Percentiles rank a stretch among this genome's conserved stretches.
Evolutionary conservation across 441 rosid species (phyloP).

Genomic region (Aquilaria agallochum): DNA sequence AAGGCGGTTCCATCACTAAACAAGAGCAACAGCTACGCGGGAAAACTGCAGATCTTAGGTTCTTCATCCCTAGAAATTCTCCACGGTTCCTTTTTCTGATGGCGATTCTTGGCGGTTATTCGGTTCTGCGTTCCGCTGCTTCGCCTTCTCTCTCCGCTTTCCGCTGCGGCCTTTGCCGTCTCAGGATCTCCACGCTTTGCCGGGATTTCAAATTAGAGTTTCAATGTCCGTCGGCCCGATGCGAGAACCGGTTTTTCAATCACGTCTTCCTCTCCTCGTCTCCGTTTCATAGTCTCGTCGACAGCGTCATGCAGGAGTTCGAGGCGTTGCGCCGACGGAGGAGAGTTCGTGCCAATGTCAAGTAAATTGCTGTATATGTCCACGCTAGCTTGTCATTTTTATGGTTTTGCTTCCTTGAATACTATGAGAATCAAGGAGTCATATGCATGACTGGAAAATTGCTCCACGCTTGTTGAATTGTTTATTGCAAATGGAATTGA

Average conservation of each 20-base stretch:
- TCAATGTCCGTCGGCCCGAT: constrained; percentile 16
- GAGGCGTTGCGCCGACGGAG: constrained; percentile 36
- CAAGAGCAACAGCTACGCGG: too few relatives aligned
- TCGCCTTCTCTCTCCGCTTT: constrained; percentile 44
- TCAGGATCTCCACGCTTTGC: constrained; percentile 30
- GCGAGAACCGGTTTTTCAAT: constrained; percentile 24
- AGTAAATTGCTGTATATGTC: constrained; percentile 33
- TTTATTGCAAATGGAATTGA: not conserved
- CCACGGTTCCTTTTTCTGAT: constrained; percentile 18
- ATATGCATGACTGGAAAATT: not conserved
- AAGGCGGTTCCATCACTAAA: too few relatives aligned
- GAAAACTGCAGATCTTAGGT: too few relatives aligned
- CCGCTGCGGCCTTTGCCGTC: constrained; percentile 37
- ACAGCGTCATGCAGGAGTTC: constrained; percentile 59
- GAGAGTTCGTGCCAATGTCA: constrained; percentile 55
- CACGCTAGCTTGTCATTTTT: too few relatives aligned
- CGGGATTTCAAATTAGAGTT: constrained; percentile 28
- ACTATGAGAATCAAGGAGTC: not conserved
- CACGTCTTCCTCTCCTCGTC: constrained; percentile 27
- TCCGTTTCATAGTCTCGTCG: constrained; percentile 55
- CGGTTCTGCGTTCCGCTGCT: constrained; percentile 44
- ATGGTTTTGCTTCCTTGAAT: not conserved
- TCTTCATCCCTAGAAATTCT: too few relatives aligned
- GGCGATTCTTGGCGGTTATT: constrained; percentile 53
- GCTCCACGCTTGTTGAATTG: not conserved